Evolutionary conservation across 2,329 filamentous ascomycete species (phyloP).

Genomic region (Onygenales sp.): DNA sequence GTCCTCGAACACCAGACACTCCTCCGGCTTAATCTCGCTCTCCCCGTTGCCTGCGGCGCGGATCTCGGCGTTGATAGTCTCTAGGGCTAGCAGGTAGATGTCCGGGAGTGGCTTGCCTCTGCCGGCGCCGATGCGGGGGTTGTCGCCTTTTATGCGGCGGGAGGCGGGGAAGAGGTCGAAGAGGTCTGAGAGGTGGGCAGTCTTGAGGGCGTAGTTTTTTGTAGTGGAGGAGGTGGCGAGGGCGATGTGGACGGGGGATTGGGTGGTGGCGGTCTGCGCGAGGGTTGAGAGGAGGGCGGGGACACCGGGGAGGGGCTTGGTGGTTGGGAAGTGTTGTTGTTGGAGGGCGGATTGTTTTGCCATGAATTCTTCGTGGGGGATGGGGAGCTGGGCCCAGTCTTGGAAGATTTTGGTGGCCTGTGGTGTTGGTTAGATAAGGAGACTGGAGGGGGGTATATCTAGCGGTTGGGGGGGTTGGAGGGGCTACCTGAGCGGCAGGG

Average conservation of each 20-base stretch:
- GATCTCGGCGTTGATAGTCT: slow-evolving; percentile 71
- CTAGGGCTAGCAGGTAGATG: slow-evolving; percentile 80
- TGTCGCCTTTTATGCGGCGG: slow-evolving; percentile 78
- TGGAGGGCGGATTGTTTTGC: slow-evolving; percentile 55
- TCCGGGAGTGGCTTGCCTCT: slow-evolving; percentile 92
- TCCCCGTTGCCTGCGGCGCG: slow-evolving; percentile 45
- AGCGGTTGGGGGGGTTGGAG: background rate
- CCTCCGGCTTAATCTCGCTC: slow-evolving; percentile 61
- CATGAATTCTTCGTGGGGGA: slow-evolving; percentile 59
- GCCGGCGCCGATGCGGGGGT: slow-evolving; percentile 63
- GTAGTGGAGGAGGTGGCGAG: slow-evolving; percentile 72
- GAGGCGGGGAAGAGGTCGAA: slow-evolving; percentile 54
- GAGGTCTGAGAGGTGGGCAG: slow-evolving; percentile 42
- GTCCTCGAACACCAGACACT: slow-evolving; percentile 95
- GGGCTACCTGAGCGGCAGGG: slow-evolving; percentile 44
- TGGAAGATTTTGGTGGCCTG: slow-evolving; percentile 56
- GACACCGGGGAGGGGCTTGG: slow-evolving; percentile 73
- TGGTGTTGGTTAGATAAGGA: slow-evolving; percentile 1
- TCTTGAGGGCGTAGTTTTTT: slow-evolving; percentile 70
- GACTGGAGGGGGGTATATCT: background rate
- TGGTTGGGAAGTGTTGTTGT: slow-evolving; percentile 58
- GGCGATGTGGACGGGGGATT: slow-evolving; percentile 61
- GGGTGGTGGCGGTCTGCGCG: slow-evolving; percentile 23
- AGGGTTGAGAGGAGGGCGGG: slow-evolving; percentile 49
- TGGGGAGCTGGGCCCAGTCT: slow-evolving; percentile 78